Evolutionary conservation across 306 rosid genomes (phyloP).

Genomic region (Leucaena leucocephala): DNA sequence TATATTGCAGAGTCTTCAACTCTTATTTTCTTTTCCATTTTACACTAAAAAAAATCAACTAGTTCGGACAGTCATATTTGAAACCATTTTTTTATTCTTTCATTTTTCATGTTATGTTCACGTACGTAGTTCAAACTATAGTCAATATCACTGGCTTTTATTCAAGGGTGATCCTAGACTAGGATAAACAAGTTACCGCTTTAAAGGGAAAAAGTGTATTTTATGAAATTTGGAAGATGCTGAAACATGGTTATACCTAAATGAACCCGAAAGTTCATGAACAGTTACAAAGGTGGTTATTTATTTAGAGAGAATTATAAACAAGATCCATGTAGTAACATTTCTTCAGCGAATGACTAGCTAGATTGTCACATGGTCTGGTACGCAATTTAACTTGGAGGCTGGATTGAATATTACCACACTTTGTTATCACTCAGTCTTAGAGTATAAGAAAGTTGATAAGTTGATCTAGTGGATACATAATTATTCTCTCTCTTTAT

Average conservation of each 20-base stretch:
- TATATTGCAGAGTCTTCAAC: background rate
- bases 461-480: background rate
- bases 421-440: background rate
- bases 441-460: background rate
- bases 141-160: background rate
- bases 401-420: background rate
- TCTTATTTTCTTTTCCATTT: background rate
- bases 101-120: background rate
- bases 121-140: background rate
- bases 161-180: background rate
- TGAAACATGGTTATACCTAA: background rate
- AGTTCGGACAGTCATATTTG: background rate
- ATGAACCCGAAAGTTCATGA: background rate
- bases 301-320: constrained; percentile 2
- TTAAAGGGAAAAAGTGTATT: no score
- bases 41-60: background rate
- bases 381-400: background rate
- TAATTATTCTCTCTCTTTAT: constrained; percentile 10
- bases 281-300: constrained; percentile 14
- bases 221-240: background rate
- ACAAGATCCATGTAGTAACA: background rate
- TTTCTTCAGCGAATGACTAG: background rate
- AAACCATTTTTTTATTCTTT: background rate
- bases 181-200: background rate
- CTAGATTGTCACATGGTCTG: background rate